Evolutionary conservation across 371 early-diverging fungal genomes (phyloP), one percentile per base, ranked within the genome.

Genomic region (Sporodiniella umbellata): DNA sequence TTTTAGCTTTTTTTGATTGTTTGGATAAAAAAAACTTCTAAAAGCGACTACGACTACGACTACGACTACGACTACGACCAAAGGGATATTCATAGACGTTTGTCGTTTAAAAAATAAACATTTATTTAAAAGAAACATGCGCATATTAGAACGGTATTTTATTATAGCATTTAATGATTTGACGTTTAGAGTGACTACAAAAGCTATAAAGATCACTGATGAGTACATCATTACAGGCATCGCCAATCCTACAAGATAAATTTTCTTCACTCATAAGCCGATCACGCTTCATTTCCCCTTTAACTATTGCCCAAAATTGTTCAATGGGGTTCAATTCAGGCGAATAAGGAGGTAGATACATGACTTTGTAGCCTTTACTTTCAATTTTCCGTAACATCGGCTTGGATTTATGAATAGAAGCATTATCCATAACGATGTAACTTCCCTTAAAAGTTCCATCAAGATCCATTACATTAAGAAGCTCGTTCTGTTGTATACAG

Each of bases 151-250:
- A 30, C 30, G 30, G 30, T 30, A 11, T 30, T 30, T 30, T 30
- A 30, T 30, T 48, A 48, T n/a, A 48, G 33, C 33, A 48, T 23
- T 35, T 33, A 48, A 48, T 38, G 39, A 51, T 43, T 24, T 48
- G 33, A 28, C 48, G 48, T 24, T 54, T 54, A 43, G 48, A 54
- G 24, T 54, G 54, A 1, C 35, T 47, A 42, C 15, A 47, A 21
- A 54, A 40, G n/a, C 25, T 33, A 22, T 42, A 17, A 37, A 54
- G 18, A 25, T 54, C 35, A 25, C 54, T 52, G 37, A 52, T 8
- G 19, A 11, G 19, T 25, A 52, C 19, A 28, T 33, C 14, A n/a
- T 38, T 52, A 45, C 45, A 52, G 8, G 38, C 53, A 35, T 45
- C 53, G 11, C 44, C 23, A 48, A 54, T 46, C 44, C 53, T 45